Base-by-base conservation (phyloP, 2,329 filamentous ascomycete species). In the Neonectria sp. region DNA sequence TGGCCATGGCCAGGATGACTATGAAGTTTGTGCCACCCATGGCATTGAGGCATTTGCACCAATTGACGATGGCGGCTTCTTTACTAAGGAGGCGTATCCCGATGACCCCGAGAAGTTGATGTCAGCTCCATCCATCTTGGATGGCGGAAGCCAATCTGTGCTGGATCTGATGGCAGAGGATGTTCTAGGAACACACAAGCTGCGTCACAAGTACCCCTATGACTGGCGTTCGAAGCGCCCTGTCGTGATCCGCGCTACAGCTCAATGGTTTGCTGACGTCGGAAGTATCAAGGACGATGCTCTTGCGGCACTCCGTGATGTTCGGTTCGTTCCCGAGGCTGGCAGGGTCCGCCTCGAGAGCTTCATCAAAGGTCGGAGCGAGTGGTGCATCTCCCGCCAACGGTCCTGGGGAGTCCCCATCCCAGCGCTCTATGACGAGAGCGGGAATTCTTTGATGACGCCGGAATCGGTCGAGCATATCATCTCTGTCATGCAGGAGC, bases 301-400 rank as follows among this genome's bases (percentile, higher is more conserved):
- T 1, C 82, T 97, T 27, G 80, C 86, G 17, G 89, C 94, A 9
- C 84, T 99, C 12, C 83, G 90, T 1, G 79, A 88, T 43, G 94
- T 98, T 27, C 85, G 84, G 0, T 99, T 98, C 75, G 86, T 97
- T 15, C 96, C 96, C 0, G 87, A 92, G 49, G 85, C 86, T 29
- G 95, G 95, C 7, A 90, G 88, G 71, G 88, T 88, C 6, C 89
- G 96, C 31, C 86, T 99, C 5, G 90, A 94, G 76, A 94, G 93
- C 78, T 99, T 98, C 76, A 86, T 99, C 33, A 91, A 92, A 75
- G 93, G 93, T 25, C 90, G 96, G 57, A 97, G 90, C 75, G 95
- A 99, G 80, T 99, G 96, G 96, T 99, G 96, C 78, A 98, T 99
- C 73, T 99, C 96, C 6, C 90, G 96, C 52, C 96, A 99, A 81